These are phyloP conservation scores for Inga laurina DNA, from an alignment of 306 rosid species.

Conservation along the genomic window DNA sequence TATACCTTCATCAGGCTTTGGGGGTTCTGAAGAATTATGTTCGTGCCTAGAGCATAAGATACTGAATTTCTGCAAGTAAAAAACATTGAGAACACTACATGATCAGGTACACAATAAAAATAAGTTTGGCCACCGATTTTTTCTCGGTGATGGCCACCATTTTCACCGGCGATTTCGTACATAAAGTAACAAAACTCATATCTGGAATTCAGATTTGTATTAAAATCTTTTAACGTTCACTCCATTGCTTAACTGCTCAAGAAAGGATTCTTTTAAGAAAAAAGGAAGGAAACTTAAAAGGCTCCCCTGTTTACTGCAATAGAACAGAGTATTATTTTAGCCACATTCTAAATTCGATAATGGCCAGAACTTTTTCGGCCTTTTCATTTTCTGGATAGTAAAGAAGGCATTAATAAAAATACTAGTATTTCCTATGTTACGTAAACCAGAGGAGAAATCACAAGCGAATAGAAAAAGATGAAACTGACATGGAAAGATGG, in stretches of 20 bases:
- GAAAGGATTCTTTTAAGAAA: too few species aligned
- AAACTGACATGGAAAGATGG: neutral
- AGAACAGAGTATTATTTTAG: too few species aligned
- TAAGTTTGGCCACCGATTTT: neutral
- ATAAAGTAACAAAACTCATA: too few species aligned
- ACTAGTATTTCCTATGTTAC: neutral
- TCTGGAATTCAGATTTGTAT: too few species aligned
- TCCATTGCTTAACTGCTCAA: neutral
- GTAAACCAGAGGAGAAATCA: neutral
- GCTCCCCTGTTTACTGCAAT: too few species aligned
- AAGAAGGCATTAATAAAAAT: neutral
- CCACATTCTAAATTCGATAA: too few species aligned
- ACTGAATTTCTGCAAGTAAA: constrained; percentile 62
- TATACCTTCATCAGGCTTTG: constrained; percentile 48
- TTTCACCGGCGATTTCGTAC: neutral
- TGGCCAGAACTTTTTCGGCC: too few species aligned
- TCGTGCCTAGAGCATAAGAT: constrained; percentile 81
- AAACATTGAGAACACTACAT: neutral
- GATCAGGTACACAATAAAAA: neutral
- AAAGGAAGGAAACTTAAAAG: too few species aligned
- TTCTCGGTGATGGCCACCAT: neutral
- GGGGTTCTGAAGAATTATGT: constrained; percentile 57
- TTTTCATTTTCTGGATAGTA: too few species aligned
- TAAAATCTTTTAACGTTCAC: neutral
- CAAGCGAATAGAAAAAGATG: neutral